These are phyloP conservation scores for Beauveria sp. DNA, from an alignment of 2,329 filamentous ascomycete species.

Conservation along the genomic window DNA sequence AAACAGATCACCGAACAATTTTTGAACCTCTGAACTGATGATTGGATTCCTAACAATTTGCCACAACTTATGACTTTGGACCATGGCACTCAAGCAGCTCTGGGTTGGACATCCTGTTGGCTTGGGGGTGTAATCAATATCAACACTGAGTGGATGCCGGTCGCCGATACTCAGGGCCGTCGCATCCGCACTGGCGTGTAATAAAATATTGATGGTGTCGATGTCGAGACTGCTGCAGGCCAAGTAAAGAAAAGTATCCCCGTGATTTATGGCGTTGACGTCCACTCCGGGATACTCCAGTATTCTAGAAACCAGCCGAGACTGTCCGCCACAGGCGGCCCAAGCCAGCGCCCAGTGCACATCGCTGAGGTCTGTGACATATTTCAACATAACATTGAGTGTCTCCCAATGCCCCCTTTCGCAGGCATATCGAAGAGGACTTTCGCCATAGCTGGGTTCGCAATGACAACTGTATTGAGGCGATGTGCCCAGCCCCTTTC, in stretches of 20 bases:
- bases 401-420: background rate
- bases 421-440: background rate
- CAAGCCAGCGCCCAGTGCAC: conserved; percentile 2
- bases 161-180: conserved; percentile 11
- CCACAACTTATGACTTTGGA: background rate
- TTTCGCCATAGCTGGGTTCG: background rate
- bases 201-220: background rate
- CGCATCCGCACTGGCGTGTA: conserved; percentile 19
- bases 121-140: background rate
- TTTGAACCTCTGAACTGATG: background rate
- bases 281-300: background rate
- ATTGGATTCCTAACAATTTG: background rate
- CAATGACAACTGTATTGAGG: background rate
- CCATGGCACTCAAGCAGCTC: background rate
- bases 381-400: background rate
- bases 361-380: background rate
- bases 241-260: background rate
- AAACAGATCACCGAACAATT: background rate
- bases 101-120: background rate
- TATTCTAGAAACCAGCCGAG: background rate
- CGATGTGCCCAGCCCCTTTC: background rate
- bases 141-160: background rate
- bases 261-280: background rate
- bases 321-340: background rate
- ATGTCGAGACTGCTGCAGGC: background rate